Evolutionary conservation across 345 rosid genomes (phyloP).

Genomic region (Acer campestre): DNA sequence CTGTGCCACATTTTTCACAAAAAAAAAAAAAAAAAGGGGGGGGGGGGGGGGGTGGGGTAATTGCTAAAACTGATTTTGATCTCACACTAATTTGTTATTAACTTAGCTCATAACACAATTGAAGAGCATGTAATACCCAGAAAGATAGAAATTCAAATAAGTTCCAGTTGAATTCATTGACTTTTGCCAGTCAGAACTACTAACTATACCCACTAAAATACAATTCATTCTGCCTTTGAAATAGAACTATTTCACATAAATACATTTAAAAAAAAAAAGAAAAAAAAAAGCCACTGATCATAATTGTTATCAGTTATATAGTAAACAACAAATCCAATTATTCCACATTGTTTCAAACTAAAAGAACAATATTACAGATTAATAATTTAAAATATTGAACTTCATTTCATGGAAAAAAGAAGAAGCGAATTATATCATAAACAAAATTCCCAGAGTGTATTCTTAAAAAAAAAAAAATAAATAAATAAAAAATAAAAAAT

Average conservation of each 20-base stretch:
- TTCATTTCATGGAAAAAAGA: background rate
- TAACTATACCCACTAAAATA: no score
- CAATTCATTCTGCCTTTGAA: background rate
- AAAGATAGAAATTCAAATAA: background rate
- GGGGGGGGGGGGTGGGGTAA: no score
- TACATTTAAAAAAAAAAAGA: background rate
- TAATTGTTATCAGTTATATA: background rate
- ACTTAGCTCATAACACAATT: background rate
- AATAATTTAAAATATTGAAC: background rate
- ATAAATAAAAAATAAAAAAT: no score
- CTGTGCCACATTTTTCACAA: background rate
- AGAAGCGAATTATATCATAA: no score
- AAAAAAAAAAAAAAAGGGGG: background rate
- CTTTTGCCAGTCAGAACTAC: background rate
- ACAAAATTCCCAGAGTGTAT: no score
- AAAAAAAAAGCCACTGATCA: background rate
- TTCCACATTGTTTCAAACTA: background rate
- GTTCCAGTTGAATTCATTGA: background rate
- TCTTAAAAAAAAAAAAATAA: no score
- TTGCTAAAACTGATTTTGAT: background rate
- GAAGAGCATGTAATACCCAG: background rate
- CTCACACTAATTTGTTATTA: background rate
- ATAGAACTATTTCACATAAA: background rate
- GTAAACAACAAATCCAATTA: background rate
- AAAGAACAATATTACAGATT: background rate